phyloP scores from a whole-genome alignment of 805 yeast species.

The Pichia eremophila region DNA sequence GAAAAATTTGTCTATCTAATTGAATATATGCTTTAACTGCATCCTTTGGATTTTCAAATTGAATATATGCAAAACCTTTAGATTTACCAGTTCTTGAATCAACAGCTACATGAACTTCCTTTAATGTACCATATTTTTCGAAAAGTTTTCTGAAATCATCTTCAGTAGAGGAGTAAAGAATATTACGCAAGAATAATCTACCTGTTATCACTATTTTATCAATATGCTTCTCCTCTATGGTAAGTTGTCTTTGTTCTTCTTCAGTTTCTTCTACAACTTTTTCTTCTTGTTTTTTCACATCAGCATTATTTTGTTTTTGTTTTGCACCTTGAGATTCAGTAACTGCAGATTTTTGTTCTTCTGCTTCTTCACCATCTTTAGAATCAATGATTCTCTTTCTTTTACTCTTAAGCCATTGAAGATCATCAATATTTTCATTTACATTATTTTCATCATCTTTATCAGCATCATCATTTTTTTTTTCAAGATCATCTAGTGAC shows the following conservation, averaged over 20 bases:
- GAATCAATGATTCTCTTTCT: conserved; percentile 60
- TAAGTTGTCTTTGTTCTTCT: conserved; percentile 10
- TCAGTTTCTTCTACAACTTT: background rate
- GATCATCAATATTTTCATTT: conserved; percentile 49
- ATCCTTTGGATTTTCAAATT: conserved; percentile 55
- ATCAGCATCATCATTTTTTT: background rate
- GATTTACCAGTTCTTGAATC: conserved; percentile 86
- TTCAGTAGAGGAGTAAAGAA: conserved; percentile 70
- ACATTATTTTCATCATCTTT: conserved; percentile 15
- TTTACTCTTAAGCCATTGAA: conserved; percentile 79
- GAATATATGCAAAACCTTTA: conserved; percentile 86
- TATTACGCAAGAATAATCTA: conserved; percentile 80
- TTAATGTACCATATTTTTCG: conserved; percentile 56
- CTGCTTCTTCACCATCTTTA: conserved; percentile 17
- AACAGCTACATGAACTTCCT: conserved; percentile 86
- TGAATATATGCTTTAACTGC: conserved; percentile 69
- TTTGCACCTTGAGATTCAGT: conserved; percentile 4
- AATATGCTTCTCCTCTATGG: conserved; percentile 39
- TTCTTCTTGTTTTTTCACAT: background rate
- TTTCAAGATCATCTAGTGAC: conserved; percentile 7
- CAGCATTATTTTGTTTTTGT: background rate
- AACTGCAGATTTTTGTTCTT: conserved; percentile 12
- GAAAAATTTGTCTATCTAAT: conserved; percentile 83
- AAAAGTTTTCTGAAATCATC: conserved; percentile 66
- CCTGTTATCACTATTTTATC: conserved; percentile 58